These are phyloP conservation scores for Cenchrus americanus DNA, from an alignment of 176 grass and related monocot genomes.

Conservation along the genomic window DNA sequence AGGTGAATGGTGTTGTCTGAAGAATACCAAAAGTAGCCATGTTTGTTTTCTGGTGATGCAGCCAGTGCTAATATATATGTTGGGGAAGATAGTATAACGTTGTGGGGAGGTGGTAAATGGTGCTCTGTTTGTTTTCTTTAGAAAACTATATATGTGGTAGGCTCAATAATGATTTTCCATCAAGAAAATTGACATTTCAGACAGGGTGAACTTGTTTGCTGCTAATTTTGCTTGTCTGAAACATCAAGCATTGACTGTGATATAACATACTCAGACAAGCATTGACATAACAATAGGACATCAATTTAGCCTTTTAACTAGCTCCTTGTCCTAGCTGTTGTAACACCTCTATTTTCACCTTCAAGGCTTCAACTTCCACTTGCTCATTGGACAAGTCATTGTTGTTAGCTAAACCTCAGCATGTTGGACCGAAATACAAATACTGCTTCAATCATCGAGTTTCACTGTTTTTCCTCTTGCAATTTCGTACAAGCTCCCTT, in stretches of 20 bases:
- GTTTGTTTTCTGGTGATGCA: too few species aligned
- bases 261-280: neutral
- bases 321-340: neutral
- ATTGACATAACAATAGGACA: neutral
- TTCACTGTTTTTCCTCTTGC: neutral
- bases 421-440: neutral
- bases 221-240: neutral
- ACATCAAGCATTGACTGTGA: neutral
- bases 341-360: neutral
- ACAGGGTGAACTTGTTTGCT: neutral
- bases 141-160: neutral
- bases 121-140: too few species aligned
- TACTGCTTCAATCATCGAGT: neutral
- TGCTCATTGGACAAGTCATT: neutral
- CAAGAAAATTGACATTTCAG: neutral
- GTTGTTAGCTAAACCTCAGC: neutral
- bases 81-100: neutral
- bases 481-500: neutral
- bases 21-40: neutral
- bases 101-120: too few species aligned
- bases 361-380: neutral
- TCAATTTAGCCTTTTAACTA: neutral
- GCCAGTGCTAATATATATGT: too few species aligned
- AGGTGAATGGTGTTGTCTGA: neutral
- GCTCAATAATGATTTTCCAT: neutral